A percentile compares a stretch with the other conserved stretches of the same genome.
These are phyloP conservation scores for Syzygium jambos DNA, from an alignment of 345 rosid species.

Conservation along the genomic window DNA sequence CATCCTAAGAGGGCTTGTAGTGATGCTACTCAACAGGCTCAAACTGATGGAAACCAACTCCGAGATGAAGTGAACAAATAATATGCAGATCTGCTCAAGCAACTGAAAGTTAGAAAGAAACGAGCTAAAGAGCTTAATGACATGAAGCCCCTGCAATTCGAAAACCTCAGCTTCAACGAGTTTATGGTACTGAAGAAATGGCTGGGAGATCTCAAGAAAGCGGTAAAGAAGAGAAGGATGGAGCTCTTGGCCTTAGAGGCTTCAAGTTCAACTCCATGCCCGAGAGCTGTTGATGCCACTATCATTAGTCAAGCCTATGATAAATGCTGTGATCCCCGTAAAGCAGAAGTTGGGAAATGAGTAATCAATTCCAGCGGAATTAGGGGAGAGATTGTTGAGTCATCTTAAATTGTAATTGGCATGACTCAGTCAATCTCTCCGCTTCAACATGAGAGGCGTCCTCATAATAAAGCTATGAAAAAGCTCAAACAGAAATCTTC, in stretches of 20 bases:
- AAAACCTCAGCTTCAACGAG: neutral
- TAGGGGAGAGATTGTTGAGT: too few relatives aligned
- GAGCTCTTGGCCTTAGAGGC: neutral
- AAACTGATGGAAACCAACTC: neutral
- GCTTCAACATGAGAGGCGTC: too few relatives aligned
- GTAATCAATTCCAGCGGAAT: too few relatives aligned
- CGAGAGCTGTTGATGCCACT: neutral
- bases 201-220: neutral
- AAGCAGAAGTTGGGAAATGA: too few relatives aligned
- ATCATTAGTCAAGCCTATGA: too few relatives aligned
- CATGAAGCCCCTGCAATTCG: neutral
- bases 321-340: too few relatives aligned
- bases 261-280: neutral
- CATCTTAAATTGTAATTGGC: too few relatives aligned
- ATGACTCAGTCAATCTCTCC: too few relatives aligned
- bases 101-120: conserved; percentile 20
- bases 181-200: neutral
- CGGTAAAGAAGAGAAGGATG: neutral
- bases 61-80: neutral
- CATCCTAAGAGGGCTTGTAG: neutral
- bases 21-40: neutral
- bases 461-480: too few relatives aligned
- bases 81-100: conserved; percentile 6
- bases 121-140: conserved; percentile 5
- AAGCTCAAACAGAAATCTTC: too few relatives aligned